Evolutionary conservation across 2,329 filamentous ascomycete species (phyloP), one percentile per base, ranked within the genome.

Genomic region (Seiridium cupressi): DNA sequence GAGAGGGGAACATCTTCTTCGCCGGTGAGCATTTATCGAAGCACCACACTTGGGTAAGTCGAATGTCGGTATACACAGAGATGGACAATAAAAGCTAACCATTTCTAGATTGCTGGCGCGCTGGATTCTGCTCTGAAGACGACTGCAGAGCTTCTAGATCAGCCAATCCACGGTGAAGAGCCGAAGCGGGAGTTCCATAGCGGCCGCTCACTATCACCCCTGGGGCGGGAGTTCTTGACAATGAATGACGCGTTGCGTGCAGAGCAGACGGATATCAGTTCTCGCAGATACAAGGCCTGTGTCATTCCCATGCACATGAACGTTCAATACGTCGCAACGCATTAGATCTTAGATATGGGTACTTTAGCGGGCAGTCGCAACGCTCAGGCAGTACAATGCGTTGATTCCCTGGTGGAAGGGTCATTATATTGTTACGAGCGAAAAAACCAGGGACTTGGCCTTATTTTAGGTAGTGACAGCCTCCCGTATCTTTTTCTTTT

Each of bases 11-110:
- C n/a, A 32, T 55, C 8, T 38, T n/a, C 18, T 55, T 55, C 10
- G 38, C 51, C 8, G 51, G 51, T 3, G 38, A 55, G 38, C 51
- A 55, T 9, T 26, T 55, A 7, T 55, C 51, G 11, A 55, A 26
- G 26, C 51, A 55, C 51, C 51, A 55, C 38, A 55, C 51, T 44
- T 55, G 51, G 51, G 10, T 44, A 44, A 4, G 42, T 44, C 42
- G 1, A 18, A 44, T 18, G 3, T 44, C 2, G 3, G 18, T 44
- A 10, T 44, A 13, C 9, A 18, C 42, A 13, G 11, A 11, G 10
- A 11, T 7, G 9, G 11, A 18, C 3, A 44, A 5, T 11, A 13
- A 44, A 26, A 26, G 18, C 42, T 44, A 6, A 44, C 42, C 5
- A n/a, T 11, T n/a, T 3, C 11, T 6, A 44, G 42, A 55, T 55